Evolutionary conservation across 768 basidiomycete genomes (phyloP), one percentile per base, ranked within the genome.

Genomic region (Cyclocybe aegerita): DNA sequence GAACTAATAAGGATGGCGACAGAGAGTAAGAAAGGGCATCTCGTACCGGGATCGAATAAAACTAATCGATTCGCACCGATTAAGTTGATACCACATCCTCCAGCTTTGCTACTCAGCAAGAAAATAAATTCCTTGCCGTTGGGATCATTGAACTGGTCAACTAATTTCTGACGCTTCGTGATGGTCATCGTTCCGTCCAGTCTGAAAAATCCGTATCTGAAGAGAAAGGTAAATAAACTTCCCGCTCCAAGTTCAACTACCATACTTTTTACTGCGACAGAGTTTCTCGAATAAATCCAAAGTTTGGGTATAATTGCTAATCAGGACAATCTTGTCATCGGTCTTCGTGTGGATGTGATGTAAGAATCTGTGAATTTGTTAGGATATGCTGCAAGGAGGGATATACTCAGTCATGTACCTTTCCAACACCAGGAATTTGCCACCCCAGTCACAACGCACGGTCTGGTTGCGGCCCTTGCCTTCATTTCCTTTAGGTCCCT

Each of bases 61-160:
- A 98, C 93, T n/a, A 96, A 78, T 32, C 95, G 82, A 65, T 97
- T 97, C 7, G 94, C 94, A 10, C 95, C 94, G 60, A 98, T 96
- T 43, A 98, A 79, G 66, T 98, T 98, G 77, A 98, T 96, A 64
- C 94, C 94, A 60, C 95, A 90, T 65, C 94, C 94, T 46, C 94
- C 94, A 33, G 94, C 94, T 66, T 97, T 95, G 58, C 93, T 95
- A 62, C 93, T 96, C 33, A 98, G 77, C 42, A 98, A 71, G 73
- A 98, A 98, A 31, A 96, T 79, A 58, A 97, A 98, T 64, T 98
- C 94, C 65, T 93, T 93, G 44, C 93, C 90, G 46, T 84, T 80
- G 1, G 95, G 94, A 61, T 94, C 81, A 64, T 98, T 98, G 71
- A 97, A 98, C 60, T 93, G 90, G 67, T 98, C 94, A 23, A 98